These are phyloP conservation scores for Dactylellina leptospora DNA, from an alignment of 2,329 filamentous ascomycete species.

Conservation along the genomic window DNA sequence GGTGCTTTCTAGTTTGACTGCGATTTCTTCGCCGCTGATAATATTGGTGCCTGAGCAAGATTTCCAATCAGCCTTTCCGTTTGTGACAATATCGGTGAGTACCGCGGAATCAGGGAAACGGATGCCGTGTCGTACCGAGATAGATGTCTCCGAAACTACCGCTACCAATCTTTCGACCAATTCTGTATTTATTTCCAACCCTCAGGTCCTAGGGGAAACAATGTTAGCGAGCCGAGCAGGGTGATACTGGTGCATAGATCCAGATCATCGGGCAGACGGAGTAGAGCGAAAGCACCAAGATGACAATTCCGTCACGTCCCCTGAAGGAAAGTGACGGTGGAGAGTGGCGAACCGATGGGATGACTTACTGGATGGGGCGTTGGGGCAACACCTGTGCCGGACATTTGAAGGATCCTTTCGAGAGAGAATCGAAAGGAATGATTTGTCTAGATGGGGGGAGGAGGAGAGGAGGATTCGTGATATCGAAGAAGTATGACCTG, in stretches of 20 bases:
- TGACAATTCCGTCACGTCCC: conserved; percentile 16
- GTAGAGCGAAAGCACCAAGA: conserved; percentile 9
- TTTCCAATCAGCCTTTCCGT: conserved; percentile 22
- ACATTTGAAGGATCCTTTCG: conserved; percentile 48
- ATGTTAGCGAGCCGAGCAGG: conserved; percentile 33
- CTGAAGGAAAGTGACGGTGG: conserved; percentile 27
- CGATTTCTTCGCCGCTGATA: conserved; percentile 98
- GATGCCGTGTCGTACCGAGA: conserved; percentile 66
- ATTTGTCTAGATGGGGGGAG: conserved; percentile 40
- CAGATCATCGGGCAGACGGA: neutral
- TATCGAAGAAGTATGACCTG: conserved; percentile 32
- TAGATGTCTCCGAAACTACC: conserved; percentile 99
- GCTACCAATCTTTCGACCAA: conserved; percentile 98
- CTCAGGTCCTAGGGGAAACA: conserved; percentile 78
- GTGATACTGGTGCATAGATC: neutral
- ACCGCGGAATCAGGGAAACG: neutral
- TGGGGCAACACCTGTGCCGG: conserved; percentile 50
- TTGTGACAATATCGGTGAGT: neutral
- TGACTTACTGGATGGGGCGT: conserved; percentile 52
- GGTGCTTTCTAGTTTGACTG: conserved; percentile 99
- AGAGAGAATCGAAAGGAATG: conserved; percentile 46
- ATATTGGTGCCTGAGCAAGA: conserved; percentile 83
- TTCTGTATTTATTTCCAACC: conserved; percentile 99
- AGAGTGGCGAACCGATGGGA: conserved; percentile 17
- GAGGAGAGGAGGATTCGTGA: conserved; percentile 14